Conservation (phyloP, 306 rosid genomes). For the Cyclanthera cordifolia region DNA sequence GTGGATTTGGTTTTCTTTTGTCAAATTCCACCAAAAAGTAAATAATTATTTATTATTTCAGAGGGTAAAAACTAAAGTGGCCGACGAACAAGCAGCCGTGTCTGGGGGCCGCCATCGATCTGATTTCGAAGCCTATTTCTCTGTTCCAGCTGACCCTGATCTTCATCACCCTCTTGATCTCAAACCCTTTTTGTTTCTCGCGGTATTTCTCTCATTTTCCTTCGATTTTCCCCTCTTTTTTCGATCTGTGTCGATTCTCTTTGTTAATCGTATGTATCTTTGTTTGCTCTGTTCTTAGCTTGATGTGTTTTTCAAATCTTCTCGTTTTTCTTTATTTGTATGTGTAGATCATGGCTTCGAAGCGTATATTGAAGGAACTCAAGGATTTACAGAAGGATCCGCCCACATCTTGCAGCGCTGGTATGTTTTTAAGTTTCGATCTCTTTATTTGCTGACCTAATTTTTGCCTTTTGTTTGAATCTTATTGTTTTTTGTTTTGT, state of each 20-base stretch:
- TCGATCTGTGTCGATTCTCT: background rate
- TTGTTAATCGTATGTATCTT: background rate
- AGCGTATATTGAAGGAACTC: slow-evolving; percentile 66
- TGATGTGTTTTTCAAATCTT: background rate
- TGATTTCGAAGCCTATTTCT: background rate
- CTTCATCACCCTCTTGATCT: background rate
- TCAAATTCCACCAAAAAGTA: background rate
- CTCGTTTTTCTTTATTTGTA: background rate
- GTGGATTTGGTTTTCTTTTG: too few species aligned
- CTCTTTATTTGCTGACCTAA: background rate
- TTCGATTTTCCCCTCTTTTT: background rate
- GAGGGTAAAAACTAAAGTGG: slow-evolving; percentile 2
- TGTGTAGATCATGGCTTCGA: slow-evolving; percentile 46
- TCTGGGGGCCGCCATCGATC: slow-evolving; percentile 11
- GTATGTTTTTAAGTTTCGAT: slow-evolving; percentile 17
- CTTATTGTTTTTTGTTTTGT: background rate
- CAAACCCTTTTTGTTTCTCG: background rate
- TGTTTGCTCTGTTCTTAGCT: background rate
- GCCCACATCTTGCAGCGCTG: slow-evolving; percentile 78
- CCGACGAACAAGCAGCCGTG: slow-evolving; percentile 3
- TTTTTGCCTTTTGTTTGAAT: background rate
- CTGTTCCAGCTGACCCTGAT: background rate
- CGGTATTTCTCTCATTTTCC: background rate
- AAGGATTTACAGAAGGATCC: slow-evolving; percentile 79
- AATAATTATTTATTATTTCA: too few species aligned